Base-by-base conservation (phyloP, 129 eudicot genomes). In the Pulicaria dysenterica region DNA sequence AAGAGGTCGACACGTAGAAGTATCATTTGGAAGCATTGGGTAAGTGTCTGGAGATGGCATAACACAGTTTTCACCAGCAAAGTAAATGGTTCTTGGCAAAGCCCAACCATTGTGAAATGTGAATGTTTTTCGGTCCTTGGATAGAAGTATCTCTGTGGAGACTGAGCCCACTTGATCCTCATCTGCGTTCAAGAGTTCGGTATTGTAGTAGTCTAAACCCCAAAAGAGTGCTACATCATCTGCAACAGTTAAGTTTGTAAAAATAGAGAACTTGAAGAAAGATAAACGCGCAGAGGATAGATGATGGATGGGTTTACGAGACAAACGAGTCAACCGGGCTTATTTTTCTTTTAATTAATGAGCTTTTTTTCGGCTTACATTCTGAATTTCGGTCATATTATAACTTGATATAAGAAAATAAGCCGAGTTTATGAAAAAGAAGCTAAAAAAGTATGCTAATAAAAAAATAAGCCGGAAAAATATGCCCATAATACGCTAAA, bases 61-160 rank as follows among this genome's bases (percentile, higher is more conserved):
- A 51, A 75, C 80, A 46, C 96, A 89, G 71, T 86, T 86, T 64
- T 89, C 96, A 37, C 96, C 96, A 2, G 83, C 79, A 58, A 89
- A 75, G 58, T 89, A 89, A 44, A 89, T 72, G 37, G 81, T 82
- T 84, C 90, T 82, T 15, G 96, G 96, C 61, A 86, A 86, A 48
- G 81, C 92, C 96, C 92, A 89, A 17, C 96, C 92, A 7, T 86
- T 80, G n/a, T 76, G 72, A 31, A 89, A 56, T n/a, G 90, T 86
- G 66, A 89, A 89, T 41, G 85, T 42, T 45, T 81, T 50, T 7
- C 40, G 59, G 70, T 89, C 90, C 81, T 89, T 89, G n/a, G 41
- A 69, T 72, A 89, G 37, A 64, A 89, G 89, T 68, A 89, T 86
- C 72, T 86, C 96, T 4, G 96, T 86, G 7, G 92, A 82, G 36